Percentiles rank a stretch among this genome's conserved stretches.
Conservation (phyloP, 495 filamentous ascomycete genomes). For the Friedmanniomyces endolithicus region DNA sequence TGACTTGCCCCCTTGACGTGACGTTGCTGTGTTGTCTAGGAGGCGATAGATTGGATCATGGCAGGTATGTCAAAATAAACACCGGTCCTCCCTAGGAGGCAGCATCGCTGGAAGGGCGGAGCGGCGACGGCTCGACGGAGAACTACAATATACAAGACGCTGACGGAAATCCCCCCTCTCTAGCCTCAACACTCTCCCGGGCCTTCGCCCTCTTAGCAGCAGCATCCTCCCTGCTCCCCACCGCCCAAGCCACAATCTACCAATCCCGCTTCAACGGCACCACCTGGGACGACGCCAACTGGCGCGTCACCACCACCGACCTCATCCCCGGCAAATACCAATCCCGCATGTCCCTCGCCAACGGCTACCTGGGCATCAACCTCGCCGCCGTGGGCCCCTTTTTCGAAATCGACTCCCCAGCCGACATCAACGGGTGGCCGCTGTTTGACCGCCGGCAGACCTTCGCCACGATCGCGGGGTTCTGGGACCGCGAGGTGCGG, state of each 20-base stretch:
- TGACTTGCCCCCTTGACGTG: no score
- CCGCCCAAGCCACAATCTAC: constrained; percentile 9
- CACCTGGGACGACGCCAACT: constrained; percentile 53
- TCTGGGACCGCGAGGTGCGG: constrained; percentile 52
- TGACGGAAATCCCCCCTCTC: background rate
- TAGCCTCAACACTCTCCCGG: background rate
- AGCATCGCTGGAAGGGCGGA: no score
- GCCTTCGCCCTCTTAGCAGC: background rate
- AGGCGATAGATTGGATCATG: background rate
- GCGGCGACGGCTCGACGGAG: no score
- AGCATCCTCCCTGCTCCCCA: background rate
- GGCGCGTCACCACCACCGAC: constrained; percentile 44
- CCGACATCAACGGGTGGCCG: constrained; percentile 58
- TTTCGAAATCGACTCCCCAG: constrained; percentile 46
- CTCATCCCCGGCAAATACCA: constrained; percentile 51
- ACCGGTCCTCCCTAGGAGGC: background rate
- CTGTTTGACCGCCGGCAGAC: constrained; percentile 53
- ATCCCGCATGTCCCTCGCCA: constrained; percentile 50
- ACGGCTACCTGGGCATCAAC: constrained; percentile 40
- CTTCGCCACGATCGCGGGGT: constrained; percentile 63
- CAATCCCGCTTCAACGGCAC: constrained; percentile 21
- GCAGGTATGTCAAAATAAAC: background rate
- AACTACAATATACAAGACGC: no score
- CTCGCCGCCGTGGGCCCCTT: constrained; percentile 55
- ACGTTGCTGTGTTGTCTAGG: background rate